A percentile compares a stretch with the other conserved stretches of the same genome.
Conservation (phyloP, 495 filamentous ascomycete species). For the Podospora australis region DNA sequence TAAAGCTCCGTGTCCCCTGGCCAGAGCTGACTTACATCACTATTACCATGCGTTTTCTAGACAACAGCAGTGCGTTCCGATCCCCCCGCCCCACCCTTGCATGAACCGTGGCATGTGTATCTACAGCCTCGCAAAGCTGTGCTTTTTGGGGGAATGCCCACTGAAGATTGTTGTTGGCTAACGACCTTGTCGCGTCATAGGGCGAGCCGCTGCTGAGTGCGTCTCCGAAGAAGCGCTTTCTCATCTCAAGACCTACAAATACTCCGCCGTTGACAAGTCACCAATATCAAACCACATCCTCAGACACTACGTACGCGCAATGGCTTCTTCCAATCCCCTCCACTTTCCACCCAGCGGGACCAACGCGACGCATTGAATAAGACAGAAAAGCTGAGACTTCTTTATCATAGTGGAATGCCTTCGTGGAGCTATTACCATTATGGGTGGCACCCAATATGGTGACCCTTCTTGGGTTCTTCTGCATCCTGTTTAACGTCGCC, state of each 20-base stretch:
- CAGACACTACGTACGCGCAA: slow-evolving; percentile 77
- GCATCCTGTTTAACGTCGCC: slow-evolving; percentile 80
- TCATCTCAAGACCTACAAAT: slow-evolving; percentile 93
- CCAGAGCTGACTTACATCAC: slow-evolving; percentile 1
- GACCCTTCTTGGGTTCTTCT: slow-evolving; percentile 90
- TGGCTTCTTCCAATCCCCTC: slow-evolving; percentile 7
- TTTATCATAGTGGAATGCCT: slow-evolving; percentile 95
- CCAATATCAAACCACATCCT: slow-evolving; percentile 88
- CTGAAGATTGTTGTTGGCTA: not conserved
- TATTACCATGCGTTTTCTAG: slow-evolving; percentile 32
- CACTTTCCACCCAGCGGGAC: slow-evolving; percentile 1
- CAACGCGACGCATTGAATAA: not conserved
- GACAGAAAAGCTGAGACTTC: slow-evolving; percentile 5
- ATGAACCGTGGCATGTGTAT: slow-evolving; percentile 4
- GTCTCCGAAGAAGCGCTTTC: slow-evolving; percentile 56
- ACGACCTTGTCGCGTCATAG: slow-evolving; percentile 21
- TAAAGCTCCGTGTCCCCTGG: not conserved
- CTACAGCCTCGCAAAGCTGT: not conserved
- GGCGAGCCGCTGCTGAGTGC: slow-evolving; percentile 48
- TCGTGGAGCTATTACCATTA: slow-evolving; percentile 84
- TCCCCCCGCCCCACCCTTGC: slow-evolving; percentile 11
- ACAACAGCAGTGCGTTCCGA: slow-evolving; percentile 34
- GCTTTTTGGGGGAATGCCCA: no score
- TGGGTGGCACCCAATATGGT: slow-evolving; percentile 98
- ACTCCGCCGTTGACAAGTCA: slow-evolving; percentile 96